A percentile compares a stretch with the other conserved stretches of the same genome.
phyloP scores from a whole-genome alignment of 176 grass and related monocot species.

The Avena insularis region DNA sequence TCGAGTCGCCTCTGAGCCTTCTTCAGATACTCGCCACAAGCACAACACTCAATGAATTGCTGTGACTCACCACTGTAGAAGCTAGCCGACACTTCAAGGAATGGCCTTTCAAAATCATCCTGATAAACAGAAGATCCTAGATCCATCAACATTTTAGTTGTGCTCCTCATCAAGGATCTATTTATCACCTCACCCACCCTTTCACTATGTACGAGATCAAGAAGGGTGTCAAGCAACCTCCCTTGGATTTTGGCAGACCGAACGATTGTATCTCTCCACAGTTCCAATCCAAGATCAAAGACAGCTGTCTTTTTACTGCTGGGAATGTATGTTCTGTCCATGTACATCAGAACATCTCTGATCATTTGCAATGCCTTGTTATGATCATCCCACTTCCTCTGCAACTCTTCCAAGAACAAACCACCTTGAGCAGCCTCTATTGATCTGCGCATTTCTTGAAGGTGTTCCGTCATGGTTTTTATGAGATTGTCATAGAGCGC shows the following conservation, averaged over 20 bases:
- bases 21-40: constrained; percentile 71
- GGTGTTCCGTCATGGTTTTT: constrained; percentile 18
- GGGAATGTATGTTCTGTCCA: constrained; percentile 27
- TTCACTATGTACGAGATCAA: constrained; percentile 67
- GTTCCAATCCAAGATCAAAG: constrained; percentile 33
- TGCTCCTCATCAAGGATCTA: constrained; percentile 64
- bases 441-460: constrained; percentile 22
- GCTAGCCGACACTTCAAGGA: constrained; percentile 67
- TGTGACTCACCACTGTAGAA: constrained; percentile 72
- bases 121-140: constrained; percentile 68
- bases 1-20: constrained; percentile 64
- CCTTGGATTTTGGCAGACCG: constrained; percentile 33
- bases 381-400: constrained; percentile 32
- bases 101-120: constrained; percentile 70
- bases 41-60: constrained; percentile 63
- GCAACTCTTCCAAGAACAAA: constrained; percentile 29
- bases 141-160: constrained; percentile 71
- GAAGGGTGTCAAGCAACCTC: constrained; percentile 43
- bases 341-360: constrained; percentile 29
- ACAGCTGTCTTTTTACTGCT: constrained; percentile 26
- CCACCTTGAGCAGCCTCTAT: constrained; percentile 30
- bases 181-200: constrained; percentile 69
- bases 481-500: constrained; percentile 6
- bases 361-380: constrained; percentile 35
- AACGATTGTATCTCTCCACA: constrained; percentile 28